Evolutionary conservation across 1,284 basidiomycete species (phyloP), one percentile per base, ranked within the genome.

Genomic region (Puccinia horiana): DNA sequence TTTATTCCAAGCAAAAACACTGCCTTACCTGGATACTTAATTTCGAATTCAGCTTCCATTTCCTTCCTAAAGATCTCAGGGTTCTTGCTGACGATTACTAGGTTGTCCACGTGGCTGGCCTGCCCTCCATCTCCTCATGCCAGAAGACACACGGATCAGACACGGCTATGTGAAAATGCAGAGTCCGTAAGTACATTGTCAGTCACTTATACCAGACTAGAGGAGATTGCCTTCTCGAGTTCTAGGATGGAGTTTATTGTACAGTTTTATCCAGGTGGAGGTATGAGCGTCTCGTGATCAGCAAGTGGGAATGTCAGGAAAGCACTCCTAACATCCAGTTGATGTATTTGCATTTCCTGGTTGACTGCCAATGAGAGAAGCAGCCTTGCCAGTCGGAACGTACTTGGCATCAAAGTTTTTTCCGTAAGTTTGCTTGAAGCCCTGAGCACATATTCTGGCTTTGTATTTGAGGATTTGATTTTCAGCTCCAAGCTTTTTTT

Each of bases 271-370:
- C 73, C 73, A 20, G 52, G 47, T 1, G 73, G 73, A 8, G 23
- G 16, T 9, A 9, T n/a, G 16, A 75, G 14, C 12, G 35, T 29
- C 52, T 58, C 52, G 2, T n/a, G 18, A 26, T 75, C 54, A 1
- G 56, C 35, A 5, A 75, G 52, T 4, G 56, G 20, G 26, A 11
- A 26, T 11, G 52, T 47, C 8, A 54, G 47, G 23, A 49, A 74
- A 20, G 72, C 72, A 54, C 20, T 54, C 12, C n/a, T 58, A 6
- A 75, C 40, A 20, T 75, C 73, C 8, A 75, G 12, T 40, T 52
- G 52, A 12, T 58, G n/a, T 18, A 75, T 23, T 1, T 16, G 23
- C 44, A 49, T 32, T 9, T 58, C 18, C 9, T 75, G 56, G 23
- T 6, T 16, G 14, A 32, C 52, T 2, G 73, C 73, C 56, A 6